A percentile compares a stretch with the other conserved stretches of the same genome.
These are phyloP conservation scores for Microthlaspi erraticum DNA, from an alignment of 345 rosid species.

Conservation along the genomic window DNA sequence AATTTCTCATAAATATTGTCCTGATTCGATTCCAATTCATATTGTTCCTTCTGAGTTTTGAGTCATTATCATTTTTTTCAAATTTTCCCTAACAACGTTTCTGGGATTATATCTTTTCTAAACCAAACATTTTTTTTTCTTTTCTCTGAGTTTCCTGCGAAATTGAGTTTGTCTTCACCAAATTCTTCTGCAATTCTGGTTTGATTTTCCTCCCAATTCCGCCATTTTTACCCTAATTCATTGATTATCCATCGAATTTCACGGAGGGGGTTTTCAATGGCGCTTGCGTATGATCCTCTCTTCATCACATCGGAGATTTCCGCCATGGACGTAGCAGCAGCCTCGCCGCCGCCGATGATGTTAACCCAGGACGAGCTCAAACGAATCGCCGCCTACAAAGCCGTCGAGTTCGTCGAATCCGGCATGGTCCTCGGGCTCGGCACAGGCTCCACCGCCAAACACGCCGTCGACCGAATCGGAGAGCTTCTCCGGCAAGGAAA, in stretches of 20 bases:
- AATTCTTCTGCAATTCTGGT: neutral
- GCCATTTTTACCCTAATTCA: neutral
- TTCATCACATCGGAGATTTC: conserved; percentile 47
- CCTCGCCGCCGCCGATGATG: conserved; percentile 42
- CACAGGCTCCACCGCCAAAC: conserved; percentile 95
- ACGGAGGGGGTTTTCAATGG: conserved; percentile 45
- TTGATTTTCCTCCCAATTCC: neutral
- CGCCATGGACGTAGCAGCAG: conserved; percentile 47
- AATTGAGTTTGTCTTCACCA: neutral
- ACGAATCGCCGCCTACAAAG: conserved; percentile 82
- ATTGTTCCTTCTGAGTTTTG: neutral
- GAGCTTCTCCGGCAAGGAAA: conserved; percentile 77
- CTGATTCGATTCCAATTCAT: neutral
- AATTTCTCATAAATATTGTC: neutral
- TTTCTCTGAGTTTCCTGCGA: neutral
- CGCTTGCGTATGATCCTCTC: conserved; percentile 53
- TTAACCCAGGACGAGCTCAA: conserved; percentile 82
- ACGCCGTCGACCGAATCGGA: conserved; percentile 92
- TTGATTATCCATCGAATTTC: neutral
- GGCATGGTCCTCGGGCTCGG: conserved; percentile 99
- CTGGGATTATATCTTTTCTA: neutral
- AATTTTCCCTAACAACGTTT: neutral
- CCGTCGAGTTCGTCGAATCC: conserved; percentile 88
- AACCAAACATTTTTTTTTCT: neutral
- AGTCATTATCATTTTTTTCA: neutral